Base-by-base conservation (phyloP, 2,329 filamentous ascomycete genomes). In the Diaporthe capsici region DNA sequence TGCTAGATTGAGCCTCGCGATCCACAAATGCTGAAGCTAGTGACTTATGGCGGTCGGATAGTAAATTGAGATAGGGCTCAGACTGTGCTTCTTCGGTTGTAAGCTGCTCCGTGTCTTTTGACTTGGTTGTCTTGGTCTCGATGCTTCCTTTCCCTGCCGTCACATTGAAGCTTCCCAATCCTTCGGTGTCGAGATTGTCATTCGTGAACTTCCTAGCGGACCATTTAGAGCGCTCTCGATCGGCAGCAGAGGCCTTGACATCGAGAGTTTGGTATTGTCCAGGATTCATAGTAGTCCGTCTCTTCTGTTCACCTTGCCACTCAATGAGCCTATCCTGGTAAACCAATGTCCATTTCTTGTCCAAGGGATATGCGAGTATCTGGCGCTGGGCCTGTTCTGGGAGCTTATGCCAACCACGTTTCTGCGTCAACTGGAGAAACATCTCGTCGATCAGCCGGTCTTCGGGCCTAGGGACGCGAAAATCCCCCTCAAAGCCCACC, bases 141-240 rank as follows among this genome's bases (percentile, higher is more conserved):
- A 37, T 37, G 34, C 6, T 37, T 2, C 6, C 5, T 37, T 37
- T 37, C 9, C 34, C 34, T 37, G 34, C 5, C 34, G 34, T 37
- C 34, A 98, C 97, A 82, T 97, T 95, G 82, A 99, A 87, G 86
- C 95, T 98, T 78, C 95, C 95, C 78, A 99, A 89, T 77, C 98
- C 94, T 87, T 98, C 98, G 78, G 93, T 91, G 72, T 96, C 95
- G 79, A 98, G 95, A 77, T 92, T 94, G 84, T 98, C 97, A 84
- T 98, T 96, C 94, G 98, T 95, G 76, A 98, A 94, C 83, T 95
- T 96, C 82, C 95, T 94, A 72, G 98, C 96, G 84, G 98, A 99
- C 96, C 96, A 98, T 85, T 98, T 96, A 4, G 97, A 97, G 68
- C 95, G 97, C 60, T 95, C 96, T 84, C 98, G 97, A 83, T 98